Base-by-base conservation (phyloP, 2,329 filamentous ascomycete species). In the Alternaria sp. region DNA sequence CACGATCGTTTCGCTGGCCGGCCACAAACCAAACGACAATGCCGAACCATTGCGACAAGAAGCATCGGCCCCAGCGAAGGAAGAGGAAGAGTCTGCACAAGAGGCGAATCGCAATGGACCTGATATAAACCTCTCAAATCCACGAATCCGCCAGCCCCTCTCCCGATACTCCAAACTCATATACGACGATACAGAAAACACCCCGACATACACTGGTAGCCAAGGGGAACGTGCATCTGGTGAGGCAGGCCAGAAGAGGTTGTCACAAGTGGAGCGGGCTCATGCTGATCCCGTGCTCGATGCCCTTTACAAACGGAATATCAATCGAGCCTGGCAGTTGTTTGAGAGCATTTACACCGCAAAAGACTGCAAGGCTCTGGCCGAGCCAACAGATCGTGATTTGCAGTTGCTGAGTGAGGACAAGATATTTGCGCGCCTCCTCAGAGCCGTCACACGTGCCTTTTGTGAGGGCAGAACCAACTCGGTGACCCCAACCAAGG, bases 1-100 rank as follows among this genome's bases (percentile, higher is more conserved):
- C 54, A 73, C 74, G 11, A 75, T 78, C 56, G 59, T 75, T 42
- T 77, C 75, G 46, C 60, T 78, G 32, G 64, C 64, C 30, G 58
- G 49, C 8, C 38, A 47, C 26, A 57, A 60, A 28, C 61, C 63
- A 34, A 61, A 55, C 39, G 47, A 59, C 46, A 44, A 51, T 22
- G 18, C 60, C 43, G 56, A 63, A 49, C 18, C 52, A 14, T 32
- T 57, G 42, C 22, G 41, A 28, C 28, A 63, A 36, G 53, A 66
- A 11, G 55, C 65, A 44, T 49, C 63, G 7, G 18, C 52, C 11
- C 32, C 16, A 32, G 20, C 55, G 3, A 48, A 53, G 18, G 54
- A 58, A 20, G 55, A 65, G 34, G 38, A 46, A 39, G 59, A 52
- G 8, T 43, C 48, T 18, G 28, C 18, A 14, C 55, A 41, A 16